Base-by-base conservation (phyloP, 2,329 filamentous ascomycete species). In the Gaeumannomyces tritici region DNA sequence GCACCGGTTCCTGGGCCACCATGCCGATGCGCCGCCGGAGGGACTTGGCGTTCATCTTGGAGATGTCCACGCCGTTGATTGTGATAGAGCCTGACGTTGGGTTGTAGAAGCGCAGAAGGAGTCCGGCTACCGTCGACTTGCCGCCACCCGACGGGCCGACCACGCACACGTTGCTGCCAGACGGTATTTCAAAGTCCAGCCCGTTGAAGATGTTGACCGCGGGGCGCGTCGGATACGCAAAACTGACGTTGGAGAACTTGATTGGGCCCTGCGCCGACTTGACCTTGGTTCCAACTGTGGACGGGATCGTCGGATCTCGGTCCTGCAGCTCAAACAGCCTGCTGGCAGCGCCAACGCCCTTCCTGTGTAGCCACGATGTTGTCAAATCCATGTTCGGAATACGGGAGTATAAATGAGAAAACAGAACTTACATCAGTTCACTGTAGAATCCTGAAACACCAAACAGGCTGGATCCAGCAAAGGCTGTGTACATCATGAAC, bases 401-500 rank as follows among this genome's bases (percentile, higher is more conserved):
- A 24, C 24, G 2, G 21, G 42, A 11, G 21, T 0, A 24, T n/a
- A 7, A n/a, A n/a, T 4, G 42, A 24, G 6, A 21, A 3, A 47
- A 51, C 21, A 24, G 24, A 7, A 51, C 42, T 11, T 21, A 51
- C 95, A 99, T 99, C 65, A 99, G 82, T 73, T 99, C 95, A 0
- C 93, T 96, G 75, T 97, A 99, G 77, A 99, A 99, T 63, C 90
- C 91, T 4, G 92, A 96, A 1, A 99, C 80, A 4, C 95, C 95
- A 68, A 98, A 96, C 66, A 99, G 84, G 75, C 91, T 96, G 59
- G 90, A 95, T 3, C 86, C 86, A 8, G 86, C 85, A 73, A 87
- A 98, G 4, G 91, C 93, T 3, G 93, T 96, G 75, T 98, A 99
- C 93, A 99, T 98, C 78, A 99, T 84, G 76, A 99, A 99, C 0